Conservation (phyloP, 257 asterid genomes). For the Nicotiana paniculata region DNA sequence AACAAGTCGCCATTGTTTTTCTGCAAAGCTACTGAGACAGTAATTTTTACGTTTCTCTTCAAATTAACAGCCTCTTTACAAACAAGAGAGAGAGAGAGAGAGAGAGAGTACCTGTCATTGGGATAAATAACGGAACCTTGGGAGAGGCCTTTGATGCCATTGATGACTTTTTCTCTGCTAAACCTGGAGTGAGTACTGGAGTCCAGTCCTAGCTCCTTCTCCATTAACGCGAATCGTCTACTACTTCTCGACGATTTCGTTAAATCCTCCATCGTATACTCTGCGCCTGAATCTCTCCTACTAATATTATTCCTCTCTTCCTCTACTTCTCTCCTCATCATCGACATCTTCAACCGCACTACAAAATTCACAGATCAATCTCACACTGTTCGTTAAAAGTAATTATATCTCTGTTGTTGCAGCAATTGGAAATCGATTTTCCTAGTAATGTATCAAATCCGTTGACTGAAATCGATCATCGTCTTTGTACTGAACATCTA, state of each 20-base stretch:
- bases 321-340: conserved; percentile 4
- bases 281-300: conserved; percentile 15
- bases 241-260: conserved; percentile 33
- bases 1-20: background rate
- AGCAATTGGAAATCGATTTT: background rate
- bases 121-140: conserved; percentile 52
- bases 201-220: conserved; percentile 39
- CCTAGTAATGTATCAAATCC: background rate
- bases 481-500: background rate
- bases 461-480: background rate
- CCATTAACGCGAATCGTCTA: conserved; percentile 32
- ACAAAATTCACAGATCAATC: background rate
- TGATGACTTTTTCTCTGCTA: conserved; percentile 43
- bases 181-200: conserved; percentile 25
- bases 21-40: background rate
- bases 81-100: background rate
- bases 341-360: background rate
- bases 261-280: conserved; percentile 47
- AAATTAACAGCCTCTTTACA: background rate
- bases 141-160: conserved; percentile 54
- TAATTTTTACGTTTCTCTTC: background rate
- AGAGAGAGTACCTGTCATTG: conserved; percentile 41
- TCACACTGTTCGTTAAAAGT: background rate
- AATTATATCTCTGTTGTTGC: background rate
- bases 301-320: conserved; percentile 9